Base-by-base conservation (phyloP, 2,329 filamentous ascomycete species). In the Aspergillus awamori region DNA sequence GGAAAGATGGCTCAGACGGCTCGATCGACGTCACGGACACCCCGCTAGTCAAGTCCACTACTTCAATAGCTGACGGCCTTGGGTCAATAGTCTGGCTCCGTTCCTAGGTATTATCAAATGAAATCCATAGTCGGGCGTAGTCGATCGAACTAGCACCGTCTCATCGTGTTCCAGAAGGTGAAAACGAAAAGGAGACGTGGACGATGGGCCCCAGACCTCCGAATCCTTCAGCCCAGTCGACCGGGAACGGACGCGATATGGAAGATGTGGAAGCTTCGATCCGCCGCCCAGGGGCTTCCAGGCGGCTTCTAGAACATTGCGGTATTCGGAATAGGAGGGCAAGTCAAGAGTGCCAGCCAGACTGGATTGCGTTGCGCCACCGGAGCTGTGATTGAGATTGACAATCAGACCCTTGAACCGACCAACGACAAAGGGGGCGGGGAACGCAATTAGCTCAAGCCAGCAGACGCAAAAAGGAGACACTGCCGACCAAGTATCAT, bases 251-350 rank as follows among this genome's bases (percentile, higher is more conserved):
- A 58, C n/a, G 57, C 55, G 48, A 62, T 47, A 60, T 64, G 63
- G 63, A 36, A 36, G 51, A 61, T 33, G 61, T 62, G 63, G 63
- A 72, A 72, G 65, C 68, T 73, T 70, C 67, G 61, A 65, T 62
- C 47, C 53, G 45, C 43, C 56, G 61, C 59, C 47, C 61, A 58
- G 53, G 61, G 59, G 55, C 55, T 76, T 76, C 74, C 68, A 76
- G 64, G 64, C 60, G 69, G 69, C 67, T 76, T 76, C 74, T 75
- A 76, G 74, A 76, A 76, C 58, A 51, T 53, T 24, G 17, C 51
- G 49, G 51, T 52, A 56, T 51, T 38, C 55, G 54, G 45, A 47
- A 57, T 47, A 33, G 53, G 59, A 53, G 58, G 13, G 24, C 43
- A 26, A 13, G 33, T 36, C 11, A 36, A 26, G 11, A 36, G 33